Evolutionary conservation across 306 rosid species (phyloP), one percentile per base, ranked within the genome.

Genomic region (Prunus armeniaca): DNA sequence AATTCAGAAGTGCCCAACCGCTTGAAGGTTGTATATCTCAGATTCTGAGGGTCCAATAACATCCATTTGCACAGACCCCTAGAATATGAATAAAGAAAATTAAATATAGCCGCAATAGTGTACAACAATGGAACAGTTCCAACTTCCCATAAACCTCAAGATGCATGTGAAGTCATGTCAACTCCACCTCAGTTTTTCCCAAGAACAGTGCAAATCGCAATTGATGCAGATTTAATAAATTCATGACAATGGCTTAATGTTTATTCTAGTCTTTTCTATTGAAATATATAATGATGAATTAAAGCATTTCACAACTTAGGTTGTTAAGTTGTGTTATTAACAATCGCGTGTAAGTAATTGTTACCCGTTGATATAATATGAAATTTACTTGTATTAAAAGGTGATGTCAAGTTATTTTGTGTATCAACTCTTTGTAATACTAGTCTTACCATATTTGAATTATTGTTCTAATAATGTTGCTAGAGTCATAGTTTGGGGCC

Each of bases 41-140:
- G 55, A 54, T 3, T 18, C 49, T 32, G 11, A 30, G 15, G 32
- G 0, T 1, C 18, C 24, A 34, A 12, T 38, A 30, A 51, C 54
- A 55, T 79, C 71, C 82, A 73, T 28, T 38, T 14, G 74, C 74
- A 79, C 74, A 72, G 7, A 72, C n/a, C 43, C 58, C 62, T 10
- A 72, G 65, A 45, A 17, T 2, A 6, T 51, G 3, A 20, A 34
- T 4, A 61, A n/a, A 34, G 13, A 30, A 3, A 32, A 14, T 30
- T 3, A 22, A 15, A 61, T 60, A 24, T 9, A 34, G 0, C 8
- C 2, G 13, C 38, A 18, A 34, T 9, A 72, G 43, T 56, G 76
- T 38, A 20, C 41, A 9, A 7, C 41, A 41, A 57, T 38, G 47
- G 20, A 56, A 24, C 17, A 57, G 55, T 57, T 54, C 51, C 46